Evolutionary conservation across 345 rosid genomes (phyloP).

Genomic region (Rhodamnia rubescens): DNA sequence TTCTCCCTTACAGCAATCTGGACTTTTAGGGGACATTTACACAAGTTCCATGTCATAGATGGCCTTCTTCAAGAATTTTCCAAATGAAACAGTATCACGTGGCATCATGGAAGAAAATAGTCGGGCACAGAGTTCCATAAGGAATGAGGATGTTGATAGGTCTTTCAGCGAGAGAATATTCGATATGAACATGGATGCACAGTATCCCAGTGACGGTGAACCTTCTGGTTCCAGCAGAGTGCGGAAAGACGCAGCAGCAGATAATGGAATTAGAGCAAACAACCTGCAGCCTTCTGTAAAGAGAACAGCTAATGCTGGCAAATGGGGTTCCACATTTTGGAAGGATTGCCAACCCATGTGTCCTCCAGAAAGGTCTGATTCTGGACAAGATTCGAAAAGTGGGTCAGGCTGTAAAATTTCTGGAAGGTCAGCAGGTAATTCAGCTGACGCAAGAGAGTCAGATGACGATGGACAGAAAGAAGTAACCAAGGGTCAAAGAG

Average conservation of each 20-base stretch:
- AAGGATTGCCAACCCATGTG: constrained; percentile 93
- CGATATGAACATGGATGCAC: constrained; percentile 66
- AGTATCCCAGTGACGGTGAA: constrained; percentile 65
- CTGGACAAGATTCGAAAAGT: constrained; percentile 59
- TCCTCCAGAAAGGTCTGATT: constrained; percentile 44
- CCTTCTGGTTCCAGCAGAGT: constrained; percentile 37
- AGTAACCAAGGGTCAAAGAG: constrained; percentile 43
- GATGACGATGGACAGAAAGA: constrained; percentile 58
- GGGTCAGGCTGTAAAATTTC: constrained; percentile 34
- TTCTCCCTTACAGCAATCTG: neutral
- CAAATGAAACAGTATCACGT: constrained; percentile 44
- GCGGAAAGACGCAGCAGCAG: constrained; percentile 27
- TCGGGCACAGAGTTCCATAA: constrained; percentile 27
- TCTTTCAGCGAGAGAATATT: constrained; percentile 52
- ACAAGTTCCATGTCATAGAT: constrained; percentile 50
- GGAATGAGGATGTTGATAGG: constrained; percentile 35
- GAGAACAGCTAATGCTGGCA: constrained; percentile 53
- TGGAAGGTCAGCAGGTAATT: constrained; percentile 49
- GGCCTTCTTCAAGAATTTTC: constrained; percentile 79
- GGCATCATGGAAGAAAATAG: constrained; percentile 53
- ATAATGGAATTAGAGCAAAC: constrained; percentile 20
- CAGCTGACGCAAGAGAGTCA: constrained; percentile 43
- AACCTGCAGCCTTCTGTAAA: constrained; percentile 52
- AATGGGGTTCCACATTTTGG: constrained; percentile 98
- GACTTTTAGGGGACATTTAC: neutral